Percentiles rank a stretch among this genome's conserved stretches.
Evolutionary conservation across 306 rosid species (phyloP).

Genomic region (Trifolium pratense): DNA sequence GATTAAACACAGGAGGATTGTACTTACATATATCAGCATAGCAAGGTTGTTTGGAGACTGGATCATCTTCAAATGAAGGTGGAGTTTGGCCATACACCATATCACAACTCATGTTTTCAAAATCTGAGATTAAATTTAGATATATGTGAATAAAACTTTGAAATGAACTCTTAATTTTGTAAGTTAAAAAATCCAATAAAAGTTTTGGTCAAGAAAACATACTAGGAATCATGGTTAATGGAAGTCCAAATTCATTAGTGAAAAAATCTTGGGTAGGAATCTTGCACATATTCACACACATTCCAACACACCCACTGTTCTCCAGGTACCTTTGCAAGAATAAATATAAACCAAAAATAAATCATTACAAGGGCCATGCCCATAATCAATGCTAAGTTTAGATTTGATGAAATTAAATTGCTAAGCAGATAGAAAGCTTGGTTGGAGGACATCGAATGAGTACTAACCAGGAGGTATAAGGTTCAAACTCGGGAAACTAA

Average conservation of each 20-base stretch:
- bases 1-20: conserved; percentile 2
- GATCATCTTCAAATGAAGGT: conserved; percentile 83
- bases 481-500: not conserved
- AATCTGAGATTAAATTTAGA: conserved; percentile 59
- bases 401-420: not conserved
- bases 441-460: not conserved
- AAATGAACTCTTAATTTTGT: not conserved
- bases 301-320: conserved; percentile 93
- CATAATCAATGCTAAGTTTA: not conserved
- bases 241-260: conserved; percentile 95
- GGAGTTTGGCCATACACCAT: conserved; percentile 95
- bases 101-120: conserved; percentile 97
- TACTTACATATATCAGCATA: conserved; percentile 74
- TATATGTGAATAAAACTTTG: conserved; percentile 2
- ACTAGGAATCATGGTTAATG: conserved; percentile 95
- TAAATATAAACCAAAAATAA: not conserved
- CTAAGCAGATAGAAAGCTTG: not conserved
- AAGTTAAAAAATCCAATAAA: not conserved
- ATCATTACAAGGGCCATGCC: conserved; percentile 13
- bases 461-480: not conserved
- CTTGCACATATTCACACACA: conserved; percentile 99
- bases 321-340: conserved; percentile 75
- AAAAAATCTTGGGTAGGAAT: conserved; percentile 96
- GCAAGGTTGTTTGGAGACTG: conserved; percentile 85
- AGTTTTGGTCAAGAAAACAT: conserved; percentile 35